Base-by-base conservation (phyloP, 106 monocot genomes). In the Dendrobium chrysotoxum region DNA sequence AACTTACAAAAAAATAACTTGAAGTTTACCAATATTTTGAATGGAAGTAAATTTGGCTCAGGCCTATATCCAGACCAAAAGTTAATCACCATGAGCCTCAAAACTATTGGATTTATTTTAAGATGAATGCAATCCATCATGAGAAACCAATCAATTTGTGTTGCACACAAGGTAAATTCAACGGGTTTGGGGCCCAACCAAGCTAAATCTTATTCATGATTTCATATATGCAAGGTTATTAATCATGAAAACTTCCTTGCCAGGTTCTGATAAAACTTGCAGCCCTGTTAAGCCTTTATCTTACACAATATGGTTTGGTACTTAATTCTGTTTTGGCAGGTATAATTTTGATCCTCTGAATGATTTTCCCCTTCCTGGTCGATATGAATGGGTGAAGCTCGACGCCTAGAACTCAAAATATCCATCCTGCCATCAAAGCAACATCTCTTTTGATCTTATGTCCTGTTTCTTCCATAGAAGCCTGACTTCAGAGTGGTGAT, bases 321-420 rank as follows among this genome's bases (percentile, higher is more conserved):
- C 50, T 72, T 41, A 41, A 4, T 65, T 28, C 9, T 54, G 25
- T 26, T 44, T 31, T n/a, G 80, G 65, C 39, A 88, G 92, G 89
- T 92, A 92, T 75, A 92, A 92, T 84, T 92, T 88, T 46, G 89
- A 89, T 86, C 92, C 92, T 10, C 89, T 89, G 80, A 92, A 84
- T 25, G 92, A 89, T 35, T 57, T 21, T n/a, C 92, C 92, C 1
- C 88, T 92, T 30, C 78, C 86, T 3, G 92, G 92, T 28, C 89
- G 89, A 18, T 92, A 88, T 79, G 87, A 89, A 79, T 92, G 92
- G 92, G 82, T 86, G 82, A 88, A 87, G 70, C 82, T 92, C 65
- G 89, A 87, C 80, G 81, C 40, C 21, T 84, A 75, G 79, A 76
- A 11, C 21, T 7, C 77, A 7, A 35, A 65, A 20, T 21, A 21